A percentile compares a stretch with the other conserved stretches of the same genome.
Conservation (phyloP, 177 flowering plant species). For the Vitis hybrid region DNA sequence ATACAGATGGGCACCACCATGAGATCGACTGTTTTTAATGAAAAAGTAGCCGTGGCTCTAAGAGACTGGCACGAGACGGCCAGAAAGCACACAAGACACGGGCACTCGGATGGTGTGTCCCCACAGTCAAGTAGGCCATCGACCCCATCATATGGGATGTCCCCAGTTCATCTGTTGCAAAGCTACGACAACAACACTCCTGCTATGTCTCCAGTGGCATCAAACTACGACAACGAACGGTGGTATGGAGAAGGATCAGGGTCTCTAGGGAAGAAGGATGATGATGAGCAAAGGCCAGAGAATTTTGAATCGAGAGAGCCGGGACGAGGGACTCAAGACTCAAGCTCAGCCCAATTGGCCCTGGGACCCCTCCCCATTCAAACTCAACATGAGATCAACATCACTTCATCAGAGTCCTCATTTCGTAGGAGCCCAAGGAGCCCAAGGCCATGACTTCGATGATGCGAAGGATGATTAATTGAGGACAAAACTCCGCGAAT, state of each 20-base stretch:
- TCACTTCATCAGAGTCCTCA: conserved; percentile 22
- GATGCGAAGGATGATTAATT: neutral
- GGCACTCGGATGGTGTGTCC: conserved; percentile 23
- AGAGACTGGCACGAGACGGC: conserved; percentile 47
- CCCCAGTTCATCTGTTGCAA: conserved; percentile 48
- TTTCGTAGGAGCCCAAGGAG: conserved; percentile 8
- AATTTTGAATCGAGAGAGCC: neutral
- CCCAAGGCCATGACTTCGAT: neutral
- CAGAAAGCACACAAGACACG: conserved; percentile 35
- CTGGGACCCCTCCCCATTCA: neutral
- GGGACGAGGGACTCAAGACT: neutral
- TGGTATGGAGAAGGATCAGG: conserved; percentile 19
- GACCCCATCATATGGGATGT: conserved; percentile 41
- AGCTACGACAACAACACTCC: conserved; percentile 19
- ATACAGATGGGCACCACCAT: conserved; percentile 63
- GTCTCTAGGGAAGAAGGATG: neutral
- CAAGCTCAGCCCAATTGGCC: conserved; percentile 1
- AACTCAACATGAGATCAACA: conserved; percentile 24
- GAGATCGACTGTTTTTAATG: conserved; percentile 54
- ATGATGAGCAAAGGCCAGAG: neutral
- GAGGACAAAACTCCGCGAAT: neutral
- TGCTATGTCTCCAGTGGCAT: conserved; percentile 24
- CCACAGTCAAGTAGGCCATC: conserved; percentile 43
- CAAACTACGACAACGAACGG: conserved; percentile 17
- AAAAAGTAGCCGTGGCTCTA: conserved; percentile 47